Evolutionary conservation across 192 early-diverging fungal species (phyloP).

Genomic region (Podila epigama): DNA sequence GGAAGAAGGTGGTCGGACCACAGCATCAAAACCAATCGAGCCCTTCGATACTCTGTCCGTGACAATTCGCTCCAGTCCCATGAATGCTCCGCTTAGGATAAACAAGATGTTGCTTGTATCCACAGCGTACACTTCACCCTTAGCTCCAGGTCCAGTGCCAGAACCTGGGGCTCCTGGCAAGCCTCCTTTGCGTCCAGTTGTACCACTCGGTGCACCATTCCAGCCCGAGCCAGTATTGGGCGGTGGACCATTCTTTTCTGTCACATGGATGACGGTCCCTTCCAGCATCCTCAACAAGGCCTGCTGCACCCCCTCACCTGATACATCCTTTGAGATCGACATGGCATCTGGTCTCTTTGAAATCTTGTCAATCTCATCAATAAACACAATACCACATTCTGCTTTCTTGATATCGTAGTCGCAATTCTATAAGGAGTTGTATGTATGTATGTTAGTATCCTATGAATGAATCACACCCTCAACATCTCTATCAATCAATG

Average conservation of each 20-base stretch:
- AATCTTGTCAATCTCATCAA: conserved; percentile 93
- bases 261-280: conserved; percentile 82
- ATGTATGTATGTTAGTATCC: neutral
- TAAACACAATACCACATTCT: conserved; percentile 86
- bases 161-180: neutral
- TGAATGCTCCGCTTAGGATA: conserved; percentile 86
- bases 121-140: conserved; percentile 80
- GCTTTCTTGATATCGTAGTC: conserved; percentile 85
- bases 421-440: conserved; percentile 55
- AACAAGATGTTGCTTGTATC: conserved; percentile 91
- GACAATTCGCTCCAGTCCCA: conserved; percentile 81
- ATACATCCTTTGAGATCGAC: conserved; percentile 80
- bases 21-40: conserved; percentile 79
- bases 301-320: conserved; percentile 91
- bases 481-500: too few relatives aligned
- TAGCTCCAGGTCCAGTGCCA: conserved; percentile 29
- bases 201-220: conserved; percentile 5
- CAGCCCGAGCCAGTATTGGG: conserved; percentile 47
- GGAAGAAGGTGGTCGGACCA: conserved; percentile 35
- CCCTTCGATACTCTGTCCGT: conserved; percentile 76
- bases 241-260: conserved; percentile 71
- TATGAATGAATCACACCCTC: neutral
- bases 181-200: conserved; percentile 16
- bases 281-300: conserved; percentile 84
- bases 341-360: conserved; percentile 73